phyloP scores from a whole-genome alignment of 208 protist genomes.

The Leishmania gerbilli region DNA sequence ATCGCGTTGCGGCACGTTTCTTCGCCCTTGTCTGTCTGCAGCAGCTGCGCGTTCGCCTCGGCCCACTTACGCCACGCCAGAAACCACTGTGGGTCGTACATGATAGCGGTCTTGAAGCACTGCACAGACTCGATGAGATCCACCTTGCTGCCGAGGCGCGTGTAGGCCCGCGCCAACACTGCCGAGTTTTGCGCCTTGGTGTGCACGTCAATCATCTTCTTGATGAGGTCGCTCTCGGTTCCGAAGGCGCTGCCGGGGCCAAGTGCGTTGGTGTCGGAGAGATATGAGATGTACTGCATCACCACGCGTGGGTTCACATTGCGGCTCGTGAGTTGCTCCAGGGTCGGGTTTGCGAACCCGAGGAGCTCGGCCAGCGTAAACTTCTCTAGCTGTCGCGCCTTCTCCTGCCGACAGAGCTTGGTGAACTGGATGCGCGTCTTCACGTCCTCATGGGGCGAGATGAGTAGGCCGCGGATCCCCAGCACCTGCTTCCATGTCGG shows the following conservation, averaged over 20 bases:
- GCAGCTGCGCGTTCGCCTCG: constrained; percentile 66
- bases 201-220: constrained; percentile 86
- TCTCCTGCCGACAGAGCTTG: constrained; percentile 91
- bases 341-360: constrained; percentile 57
- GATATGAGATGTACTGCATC: constrained; percentile 86
- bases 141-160: constrained; percentile 67
- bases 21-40: constrained; percentile 46
- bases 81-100: constrained; percentile 85
- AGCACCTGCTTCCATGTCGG: constrained; percentile 97
- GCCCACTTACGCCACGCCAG: constrained; percentile 87
- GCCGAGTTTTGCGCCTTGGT: constrained; percentile 70
- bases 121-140: constrained; percentile 60
- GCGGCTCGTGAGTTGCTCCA: constrained; percentile 73
- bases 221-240: constrained; percentile 75
- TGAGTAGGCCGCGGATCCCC: constrained; percentile 92
- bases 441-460: constrained; percentile 91
- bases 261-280: constrained; percentile 66
- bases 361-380: constrained; percentile 82
- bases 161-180: constrained; percentile 72
- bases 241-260: constrained; percentile 61
- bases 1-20: constrained; percentile 72
- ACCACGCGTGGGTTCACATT: constrained; percentile 78
- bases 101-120: constrained; percentile 77
- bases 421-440: constrained; percentile 98
- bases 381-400: constrained; percentile 70